A percentile compares a stretch with the other conserved stretches of the same genome.
Conservation (phyloP, 768 basidiomycete genomes). For the Crucibulum laeve region DNA sequence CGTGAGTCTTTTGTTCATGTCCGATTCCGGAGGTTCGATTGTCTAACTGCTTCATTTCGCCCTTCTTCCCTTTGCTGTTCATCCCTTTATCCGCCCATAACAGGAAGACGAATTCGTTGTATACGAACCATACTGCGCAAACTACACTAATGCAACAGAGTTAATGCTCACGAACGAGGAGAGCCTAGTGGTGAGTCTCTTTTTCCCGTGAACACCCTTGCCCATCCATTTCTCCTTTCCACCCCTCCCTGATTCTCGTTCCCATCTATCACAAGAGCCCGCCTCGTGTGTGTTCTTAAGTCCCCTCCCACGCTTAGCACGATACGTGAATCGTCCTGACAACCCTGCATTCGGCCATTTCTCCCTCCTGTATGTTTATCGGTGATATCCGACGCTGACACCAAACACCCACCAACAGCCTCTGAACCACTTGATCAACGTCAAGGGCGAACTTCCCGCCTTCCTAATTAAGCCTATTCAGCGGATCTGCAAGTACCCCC, state of each 20-base stretch:
- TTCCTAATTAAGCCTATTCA: slow-evolving; percentile 99
- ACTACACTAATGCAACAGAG: slow-evolving; percentile 85
- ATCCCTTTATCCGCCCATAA: slow-evolving; percentile 33
- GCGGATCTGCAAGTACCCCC: slow-evolving; percentile 96
- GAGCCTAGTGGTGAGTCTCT: slow-evolving; percentile 69
- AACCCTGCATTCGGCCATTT: slow-evolving; percentile 15
- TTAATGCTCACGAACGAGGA: slow-evolving; percentile 84
- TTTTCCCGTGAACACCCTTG: slow-evolving; percentile 9
- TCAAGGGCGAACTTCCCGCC: slow-evolving; percentile 88
- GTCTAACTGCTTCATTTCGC: slow-evolving; percentile 22
- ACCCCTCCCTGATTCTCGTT: slow-evolving; percentile 4
- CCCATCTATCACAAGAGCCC: neutral
- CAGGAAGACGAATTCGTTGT: slow-evolving; percentile 95
- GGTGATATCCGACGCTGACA: slow-evolving; percentile 27
- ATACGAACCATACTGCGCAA: slow-evolving; percentile 97
- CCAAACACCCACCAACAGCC: slow-evolving; percentile 50
- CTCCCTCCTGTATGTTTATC: slow-evolving; percentile 8
- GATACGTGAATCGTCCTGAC: slow-evolving; percentile 26
- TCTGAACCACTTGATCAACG: slow-evolving; percentile 81
- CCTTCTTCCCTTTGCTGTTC: slow-evolving; percentile 14
- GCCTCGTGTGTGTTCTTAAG: neutral
- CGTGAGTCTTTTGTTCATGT: slow-evolving; percentile 53
- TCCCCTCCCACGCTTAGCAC: slow-evolving; percentile 1
- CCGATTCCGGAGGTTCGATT: slow-evolving; percentile 38
- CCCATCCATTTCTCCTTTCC: slow-evolving; percentile 10